Percentiles rank a stretch among this genome's conserved stretches.
Conservation (phyloP, 1,284 basidiomycete genomes). For the Boletus sp. region DNA sequence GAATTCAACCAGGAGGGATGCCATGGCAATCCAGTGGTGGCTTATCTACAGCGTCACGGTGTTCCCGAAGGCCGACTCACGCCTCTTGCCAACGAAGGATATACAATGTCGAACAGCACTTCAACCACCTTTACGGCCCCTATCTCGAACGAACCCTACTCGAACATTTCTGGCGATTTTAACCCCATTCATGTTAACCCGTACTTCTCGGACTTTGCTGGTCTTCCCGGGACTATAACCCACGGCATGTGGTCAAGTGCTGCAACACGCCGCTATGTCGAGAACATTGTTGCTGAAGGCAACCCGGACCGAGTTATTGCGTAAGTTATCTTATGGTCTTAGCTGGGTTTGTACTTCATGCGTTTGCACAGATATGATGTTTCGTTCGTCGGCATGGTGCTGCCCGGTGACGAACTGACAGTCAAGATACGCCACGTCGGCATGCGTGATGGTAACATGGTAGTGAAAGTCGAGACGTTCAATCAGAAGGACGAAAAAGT, state of each 20-base stretch:
- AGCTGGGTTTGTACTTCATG: conserved; percentile 7
- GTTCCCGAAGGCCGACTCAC: conserved; percentile 71
- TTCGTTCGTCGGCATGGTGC: conserved; percentile 93
- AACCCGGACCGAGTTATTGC: conserved; percentile 85
- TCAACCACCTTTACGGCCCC: conserved; percentile 72
- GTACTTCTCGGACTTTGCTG: conserved; percentile 93
- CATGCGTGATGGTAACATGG: conserved; percentile 91
- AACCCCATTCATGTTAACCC: conserved; percentile 99
- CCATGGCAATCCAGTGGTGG: conserved; percentile 89
- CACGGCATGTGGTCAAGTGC: conserved; percentile 98
- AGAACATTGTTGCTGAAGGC: conserved; percentile 92
- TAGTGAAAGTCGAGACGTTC: conserved; percentile 86
- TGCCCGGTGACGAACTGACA: conserved; percentile 86
- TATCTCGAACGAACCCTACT: conserved; percentile 92
- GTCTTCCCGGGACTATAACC: conserved; percentile 93
- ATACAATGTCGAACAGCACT: conserved; percentile 65
- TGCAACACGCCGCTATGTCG: conserved; percentile 89
- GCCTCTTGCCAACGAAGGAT: conserved; percentile 82
- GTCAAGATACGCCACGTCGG: conserved; percentile 89
- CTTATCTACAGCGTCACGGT: conserved; percentile 92
- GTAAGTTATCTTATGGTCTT: conserved; percentile 43
- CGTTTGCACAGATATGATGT: conserved; percentile 71
- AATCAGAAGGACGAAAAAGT: conserved; percentile 90
- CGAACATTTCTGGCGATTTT: conserved; percentile 94
- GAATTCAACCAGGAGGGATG: conserved; percentile 85